A percentile compares a stretch with the other conserved stretches of the same genome.
These are phyloP conservation scores for Croton setiger DNA, from an alignment of 441 rosid species.

Conservation along the genomic window DNA sequence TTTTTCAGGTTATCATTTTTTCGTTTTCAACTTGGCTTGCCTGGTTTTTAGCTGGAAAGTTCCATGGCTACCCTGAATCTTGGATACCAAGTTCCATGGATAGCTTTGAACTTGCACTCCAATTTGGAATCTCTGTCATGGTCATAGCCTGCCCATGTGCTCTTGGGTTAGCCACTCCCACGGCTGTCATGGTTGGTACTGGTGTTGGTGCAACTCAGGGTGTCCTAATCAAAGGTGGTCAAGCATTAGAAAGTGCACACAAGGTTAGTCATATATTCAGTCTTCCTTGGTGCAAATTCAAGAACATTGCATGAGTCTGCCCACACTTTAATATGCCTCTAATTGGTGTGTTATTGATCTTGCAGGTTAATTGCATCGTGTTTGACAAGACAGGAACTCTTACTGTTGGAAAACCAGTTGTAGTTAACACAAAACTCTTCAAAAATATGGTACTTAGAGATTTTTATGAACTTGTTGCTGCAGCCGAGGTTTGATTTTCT, in stretches of 20 bases:
- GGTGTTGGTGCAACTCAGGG: conserved; percentile 98
- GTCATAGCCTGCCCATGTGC: conserved; percentile 99
- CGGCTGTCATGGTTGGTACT: conserved; percentile 98
- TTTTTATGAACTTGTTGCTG: conserved; percentile 76
- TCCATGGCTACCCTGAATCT: conserved; percentile 67
- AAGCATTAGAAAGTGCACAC: conserved; percentile 80
- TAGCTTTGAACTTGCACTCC: conserved; percentile 86
- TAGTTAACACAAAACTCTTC: conserved; percentile 61
- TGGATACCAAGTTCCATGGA: conserved; percentile 94
- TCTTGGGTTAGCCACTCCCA: conserved; percentile 92
- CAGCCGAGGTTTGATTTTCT: conserved; percentile 61
- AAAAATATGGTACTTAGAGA: conserved; percentile 60
- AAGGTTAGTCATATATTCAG: conserved; percentile 41
- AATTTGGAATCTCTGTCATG: conserved; percentile 95
- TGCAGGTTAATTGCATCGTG: conserved; percentile 78
- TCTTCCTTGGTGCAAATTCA: neutral
- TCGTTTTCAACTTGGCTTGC: conserved; percentile 89
- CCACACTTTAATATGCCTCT: neutral
- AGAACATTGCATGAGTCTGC: neutral
- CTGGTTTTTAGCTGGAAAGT: conserved; percentile 81
- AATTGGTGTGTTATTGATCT: conserved; percentile 6
- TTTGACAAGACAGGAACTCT: conserved; percentile 98
- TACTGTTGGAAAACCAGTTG: conserved; percentile 82
- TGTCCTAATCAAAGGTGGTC: conserved; percentile 89
- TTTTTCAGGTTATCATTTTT: conserved; percentile 59